Evolutionary conservation across 2,329 filamentous ascomycete species (phyloP).

Genomic region (Calonectria pseudoreteaudii): DNA sequence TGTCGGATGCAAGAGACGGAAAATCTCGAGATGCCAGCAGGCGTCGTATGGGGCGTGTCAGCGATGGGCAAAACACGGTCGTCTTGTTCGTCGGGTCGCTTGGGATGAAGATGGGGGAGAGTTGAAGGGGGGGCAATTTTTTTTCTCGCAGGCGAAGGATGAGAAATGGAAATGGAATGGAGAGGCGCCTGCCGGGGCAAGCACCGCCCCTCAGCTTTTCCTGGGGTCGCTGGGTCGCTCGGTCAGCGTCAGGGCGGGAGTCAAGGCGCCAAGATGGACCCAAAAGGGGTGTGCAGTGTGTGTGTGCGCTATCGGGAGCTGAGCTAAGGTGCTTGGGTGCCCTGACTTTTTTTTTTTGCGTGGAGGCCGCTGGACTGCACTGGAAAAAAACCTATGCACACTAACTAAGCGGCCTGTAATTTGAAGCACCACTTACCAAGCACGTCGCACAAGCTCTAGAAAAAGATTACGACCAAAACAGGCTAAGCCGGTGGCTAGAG

Average conservation of each 20-base stretch:
- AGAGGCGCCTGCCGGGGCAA: constrained; percentile 19
- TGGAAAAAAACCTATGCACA: constrained; percentile 6
- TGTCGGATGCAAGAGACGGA: not conserved
- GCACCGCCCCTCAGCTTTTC: constrained; percentile 17
- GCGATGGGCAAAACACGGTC: constrained; percentile 42
- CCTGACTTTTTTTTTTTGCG: not conserved
- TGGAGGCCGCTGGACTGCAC: constrained; percentile 8
- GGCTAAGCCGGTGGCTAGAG: not conserved
- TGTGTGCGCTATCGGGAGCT: constrained; percentile 13
- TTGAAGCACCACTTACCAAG: not conserved
- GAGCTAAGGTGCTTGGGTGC: constrained; percentile 5
- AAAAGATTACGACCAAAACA: not conserved
- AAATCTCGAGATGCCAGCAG: constrained; percentile 32
- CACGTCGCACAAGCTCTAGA: not conserved
- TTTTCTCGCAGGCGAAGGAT: constrained; percentile 31
- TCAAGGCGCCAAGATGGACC: constrained; percentile 1
- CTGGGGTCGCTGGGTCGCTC: constrained; percentile 13
- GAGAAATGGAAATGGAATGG: constrained; percentile 25
- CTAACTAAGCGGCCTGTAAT: not conserved
- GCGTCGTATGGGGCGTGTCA: constrained; percentile 37
- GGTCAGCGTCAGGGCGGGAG: constrained; percentile 9
- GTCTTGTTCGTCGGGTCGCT: constrained; percentile 38
- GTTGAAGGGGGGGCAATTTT: constrained; percentile 41
- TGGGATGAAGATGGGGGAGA: constrained; percentile 43
- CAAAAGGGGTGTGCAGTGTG: not conserved